Evolutionary conservation across 495 filamentous ascomycete species (phyloP), one percentile per base, ranked within the genome.

Genomic region (Tuber aestivum): DNA sequence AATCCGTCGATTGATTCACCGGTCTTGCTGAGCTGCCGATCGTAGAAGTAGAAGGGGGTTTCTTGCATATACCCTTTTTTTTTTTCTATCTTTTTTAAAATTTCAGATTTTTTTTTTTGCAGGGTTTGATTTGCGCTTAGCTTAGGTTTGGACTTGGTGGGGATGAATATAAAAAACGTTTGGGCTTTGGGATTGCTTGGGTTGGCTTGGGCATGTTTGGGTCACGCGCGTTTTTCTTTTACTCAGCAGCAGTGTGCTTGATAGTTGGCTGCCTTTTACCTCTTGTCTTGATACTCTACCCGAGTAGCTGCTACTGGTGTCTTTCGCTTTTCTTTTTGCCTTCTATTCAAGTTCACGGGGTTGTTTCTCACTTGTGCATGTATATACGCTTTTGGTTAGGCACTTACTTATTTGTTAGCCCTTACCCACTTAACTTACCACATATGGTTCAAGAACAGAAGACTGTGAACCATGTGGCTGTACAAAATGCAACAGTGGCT

Each of bases 31-130:
- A 32, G 56, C 27, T 35, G 3, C 27, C 27, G 27, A n/a, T 18
- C n/a, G 23, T 27, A 12, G 50, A 56, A 27, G 50, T 27, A n/a
- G 50, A 56, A 56, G 50, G 71, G 23, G 72, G 40, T 70, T 61
- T 68, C 70, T 73, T 76, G 50, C 78, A 68, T 80, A 79, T 76
- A 71, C 70, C 41, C 74, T 74, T 72, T 45, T 45, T 78, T 71
- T 82, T 9, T 48, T 71, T 69, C 73, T n/a, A n/a, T n/a, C 32
- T 76, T 40, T 6, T 40, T 32, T 27, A 21, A 38, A 61, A 61
- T 61, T 70, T 77, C 56, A n/a, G 70, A 37, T 35, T 14, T 61
- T 74, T 12, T n/a, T 70, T 56, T 56, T 69, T 75, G 16, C 10
- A n/a, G 69, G 70, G 23, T 40, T 72, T 48, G 18, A 20, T 37